Conservation (phyloP, 2,329 filamentous ascomycete genomes). For the Penicillium sp. region DNA sequence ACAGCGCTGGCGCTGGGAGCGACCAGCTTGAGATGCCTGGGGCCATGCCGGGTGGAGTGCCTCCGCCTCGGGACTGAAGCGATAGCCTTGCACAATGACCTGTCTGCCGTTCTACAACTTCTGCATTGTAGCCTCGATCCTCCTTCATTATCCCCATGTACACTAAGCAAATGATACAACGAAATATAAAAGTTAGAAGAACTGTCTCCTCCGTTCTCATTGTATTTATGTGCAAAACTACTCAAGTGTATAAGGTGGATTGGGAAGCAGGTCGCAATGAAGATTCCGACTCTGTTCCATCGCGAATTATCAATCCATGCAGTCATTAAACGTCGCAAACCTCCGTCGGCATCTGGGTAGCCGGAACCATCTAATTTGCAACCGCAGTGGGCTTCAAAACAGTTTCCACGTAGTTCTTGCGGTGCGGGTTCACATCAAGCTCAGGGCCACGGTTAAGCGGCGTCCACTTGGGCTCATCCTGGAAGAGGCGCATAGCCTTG, state of each 20-base stretch:
- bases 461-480: slow-evolving; percentile 98
- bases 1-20: slow-evolving; percentile 30
- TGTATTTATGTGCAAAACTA: background rate
- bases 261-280: background rate
- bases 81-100: background rate
- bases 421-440: slow-evolving; percentile 75
- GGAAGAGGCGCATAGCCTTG: slow-evolving; percentile 93
- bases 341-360: slow-evolving; percentile 3
- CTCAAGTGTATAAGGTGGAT: background rate
- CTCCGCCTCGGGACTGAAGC: slow-evolving; percentile 8
- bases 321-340: slow-evolving; percentile 4
- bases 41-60: slow-evolving; percentile 31
- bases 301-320: slow-evolving; percentile 5
- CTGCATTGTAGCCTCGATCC: background rate
- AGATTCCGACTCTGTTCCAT: background rate
- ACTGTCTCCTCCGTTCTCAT: no score
- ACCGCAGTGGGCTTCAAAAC: slow-evolving; percentile 28
- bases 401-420: slow-evolving; percentile 71
- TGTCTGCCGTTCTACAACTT: background rate
- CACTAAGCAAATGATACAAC: background rate
- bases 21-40: slow-evolving; percentile 46
- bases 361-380: slow-evolving; percentile 25
- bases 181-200: background rate
- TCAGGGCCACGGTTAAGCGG: slow-evolving; percentile 79
- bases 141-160: background rate